These are phyloP conservation scores for Pisolithus orientalis DNA, from an alignment of 768 basidiomycete genomes.

Conservation along the genomic window DNA sequence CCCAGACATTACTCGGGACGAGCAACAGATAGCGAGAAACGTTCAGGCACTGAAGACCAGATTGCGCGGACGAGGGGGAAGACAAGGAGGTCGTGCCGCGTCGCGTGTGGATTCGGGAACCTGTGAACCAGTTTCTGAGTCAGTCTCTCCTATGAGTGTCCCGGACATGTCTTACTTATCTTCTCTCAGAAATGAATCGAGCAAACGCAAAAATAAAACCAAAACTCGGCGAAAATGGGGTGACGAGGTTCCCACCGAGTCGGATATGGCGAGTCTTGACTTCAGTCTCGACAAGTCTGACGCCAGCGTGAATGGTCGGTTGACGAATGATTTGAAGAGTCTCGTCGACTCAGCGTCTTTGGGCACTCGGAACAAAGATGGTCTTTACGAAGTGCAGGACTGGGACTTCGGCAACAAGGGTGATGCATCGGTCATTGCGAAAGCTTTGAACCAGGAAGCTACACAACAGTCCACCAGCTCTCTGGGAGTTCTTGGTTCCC, in stretches of 20 bases:
- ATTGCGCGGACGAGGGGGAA: constrained; percentile 67
- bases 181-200: constrained; percentile 46
- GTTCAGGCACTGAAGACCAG: constrained; percentile 86
- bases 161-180: neutral
- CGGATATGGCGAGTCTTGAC: constrained; percentile 91
- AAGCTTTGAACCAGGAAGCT: constrained; percentile 45
- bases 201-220: constrained; percentile 55
- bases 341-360: constrained; percentile 68
- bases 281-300: constrained; percentile 63
- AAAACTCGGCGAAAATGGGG: constrained; percentile 92
- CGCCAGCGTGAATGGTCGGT: constrained; percentile 19
- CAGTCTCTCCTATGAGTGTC: constrained; percentile 20
- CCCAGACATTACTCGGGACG: constrained; percentile 56
- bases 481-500: constrained; percentile 61
- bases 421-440: constrained; percentile 48
- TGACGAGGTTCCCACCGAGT: constrained; percentile 68
- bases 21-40: constrained; percentile 88
- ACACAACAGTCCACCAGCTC: constrained; percentile 36
- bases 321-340: constrained; percentile 47
- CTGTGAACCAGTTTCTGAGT: constrained; percentile 68
- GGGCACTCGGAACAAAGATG: constrained; percentile 69
- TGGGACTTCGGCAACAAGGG: constrained; percentile 67
- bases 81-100: constrained; percentile 44
- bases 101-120: constrained; percentile 46
- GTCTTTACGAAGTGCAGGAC: constrained; percentile 71